Conservation (phyloP, 805 yeast genomes). For the Yarrowia sp. region DNA sequence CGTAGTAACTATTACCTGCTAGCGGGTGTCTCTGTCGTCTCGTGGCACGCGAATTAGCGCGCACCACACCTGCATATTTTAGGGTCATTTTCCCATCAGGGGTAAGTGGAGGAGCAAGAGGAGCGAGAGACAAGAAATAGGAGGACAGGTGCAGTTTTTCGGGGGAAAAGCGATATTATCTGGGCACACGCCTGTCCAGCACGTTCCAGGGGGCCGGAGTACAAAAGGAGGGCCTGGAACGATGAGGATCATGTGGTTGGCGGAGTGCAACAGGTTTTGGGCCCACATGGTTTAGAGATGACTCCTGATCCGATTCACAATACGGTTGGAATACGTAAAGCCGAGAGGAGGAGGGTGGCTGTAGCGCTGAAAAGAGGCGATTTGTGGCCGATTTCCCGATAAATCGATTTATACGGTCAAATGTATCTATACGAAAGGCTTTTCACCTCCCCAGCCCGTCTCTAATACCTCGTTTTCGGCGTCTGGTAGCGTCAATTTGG, state of each 20-base stretch:
- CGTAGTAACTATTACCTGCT: neutral
- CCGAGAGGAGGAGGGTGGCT: neutral
- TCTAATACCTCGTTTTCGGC: too few species aligned
- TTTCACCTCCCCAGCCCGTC: too few species aligned
- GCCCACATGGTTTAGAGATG: neutral
- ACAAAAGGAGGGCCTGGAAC: neutral
- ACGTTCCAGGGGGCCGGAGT: neutral
- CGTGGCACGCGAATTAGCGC: slow-evolving; percentile 10
- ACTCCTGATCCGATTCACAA: neutral
- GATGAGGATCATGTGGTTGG: neutral
- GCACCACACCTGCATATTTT: slow-evolving; percentile 23
- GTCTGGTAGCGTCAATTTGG: slow-evolving; percentile 11
- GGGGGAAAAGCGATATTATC: neutral
- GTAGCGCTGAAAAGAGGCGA: neutral
- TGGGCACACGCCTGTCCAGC: neutral
- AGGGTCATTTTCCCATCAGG: slow-evolving; percentile 15
- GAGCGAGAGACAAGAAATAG: neutral
- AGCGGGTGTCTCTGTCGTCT: neutral
- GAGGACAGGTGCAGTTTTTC: too few species aligned
- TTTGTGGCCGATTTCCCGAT: neutral
- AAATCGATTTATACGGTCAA: neutral
- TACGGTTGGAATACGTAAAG: slow-evolving; percentile 7
- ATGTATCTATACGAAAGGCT: too few species aligned
- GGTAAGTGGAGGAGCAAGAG: slow-evolving; percentile 11
- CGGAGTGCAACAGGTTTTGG: too few species aligned